Percentiles rank a stretch among this genome's conserved stretches.
These are phyloP conservation scores for Podila minutissima DNA, from an alignment of 192 early-diverging fungal species.

Conservation along the genomic window DNA sequence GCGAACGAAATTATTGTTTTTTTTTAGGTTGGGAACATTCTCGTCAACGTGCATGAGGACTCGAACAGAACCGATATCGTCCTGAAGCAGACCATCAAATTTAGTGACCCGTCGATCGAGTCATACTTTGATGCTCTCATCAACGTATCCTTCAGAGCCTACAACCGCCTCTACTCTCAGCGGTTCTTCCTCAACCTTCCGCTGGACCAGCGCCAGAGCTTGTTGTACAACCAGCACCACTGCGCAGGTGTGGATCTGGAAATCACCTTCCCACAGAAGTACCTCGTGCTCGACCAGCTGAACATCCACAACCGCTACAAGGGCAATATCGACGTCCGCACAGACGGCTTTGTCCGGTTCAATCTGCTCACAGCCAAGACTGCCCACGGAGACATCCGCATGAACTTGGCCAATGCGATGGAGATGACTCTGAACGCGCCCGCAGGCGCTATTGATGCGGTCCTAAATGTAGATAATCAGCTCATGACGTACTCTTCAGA, in stretches of 20 bases:
- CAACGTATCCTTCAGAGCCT: not conserved
- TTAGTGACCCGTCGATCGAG: not conserved
- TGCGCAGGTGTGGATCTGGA: not conserved
- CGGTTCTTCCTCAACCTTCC: not conserved
- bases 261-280: not conserved
- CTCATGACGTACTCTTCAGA: not conserved
- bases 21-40: not conserved
- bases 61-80: not conserved
- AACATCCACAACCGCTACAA: not conserved
- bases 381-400: not conserved
- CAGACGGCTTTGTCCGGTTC: not conserved
- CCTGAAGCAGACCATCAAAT: not conserved
- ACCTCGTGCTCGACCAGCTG: not conserved
- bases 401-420: not conserved
- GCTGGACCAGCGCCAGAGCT: not conserved
- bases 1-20: too few relatives aligned
- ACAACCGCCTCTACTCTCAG: not conserved
- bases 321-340: not conserved
- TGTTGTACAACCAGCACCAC: not conserved
- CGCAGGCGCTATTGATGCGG: not conserved
- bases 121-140: not conserved
- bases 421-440: not conserved
- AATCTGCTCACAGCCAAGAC: not conserved
- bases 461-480: not conserved
- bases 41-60: not conserved